These are phyloP conservation scores for Drechslerella dactyloides DNA, from an alignment of 2,329 filamentous ascomycete species.

Conservation along the genomic window DNA sequence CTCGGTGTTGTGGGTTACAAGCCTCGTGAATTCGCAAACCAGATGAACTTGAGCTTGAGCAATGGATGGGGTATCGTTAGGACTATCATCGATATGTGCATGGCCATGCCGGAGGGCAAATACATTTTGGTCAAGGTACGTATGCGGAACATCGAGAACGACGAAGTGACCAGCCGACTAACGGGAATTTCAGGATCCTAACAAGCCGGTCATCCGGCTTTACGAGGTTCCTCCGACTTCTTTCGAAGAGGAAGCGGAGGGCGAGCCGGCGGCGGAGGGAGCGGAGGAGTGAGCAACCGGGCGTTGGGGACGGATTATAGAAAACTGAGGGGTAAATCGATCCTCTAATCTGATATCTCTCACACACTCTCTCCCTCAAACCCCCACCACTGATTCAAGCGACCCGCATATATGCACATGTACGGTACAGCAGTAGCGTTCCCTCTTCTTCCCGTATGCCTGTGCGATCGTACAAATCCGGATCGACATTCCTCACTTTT, in stretches of 20 bases:
- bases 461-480: slow-evolving; percentile 21
- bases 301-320: slow-evolving; percentile 51
- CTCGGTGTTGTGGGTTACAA: slow-evolving; percentile 97
- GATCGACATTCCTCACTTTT: slow-evolving; percentile 27
- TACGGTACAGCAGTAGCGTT: slow-evolving; percentile 15
- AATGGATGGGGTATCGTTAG: slow-evolving; percentile 99
- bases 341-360: slow-evolving; percentile 21
- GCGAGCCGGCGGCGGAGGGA: slow-evolving; percentile 65
- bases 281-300: slow-evolving; percentile 66
- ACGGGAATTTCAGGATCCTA: slow-evolving; percentile 78
- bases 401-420: slow-evolving; percentile 15
- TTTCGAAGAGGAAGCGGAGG: slow-evolving; percentile 88
- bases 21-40: slow-evolving; percentile 90
- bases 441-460: slow-evolving; percentile 5
- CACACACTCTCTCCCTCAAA: slow-evolving; percentile 5
- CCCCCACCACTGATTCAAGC: slow-evolving; percentile 12
- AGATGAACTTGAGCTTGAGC: slow-evolving; percentile 96
- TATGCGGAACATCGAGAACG: slow-evolving; percentile 1
- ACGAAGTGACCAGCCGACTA: slow-evolving; percentile 9
- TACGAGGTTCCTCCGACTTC: slow-evolving; percentile 88
- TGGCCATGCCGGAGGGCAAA: slow-evolving; percentile 78
- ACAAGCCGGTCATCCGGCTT: slow-evolving; percentile 91
- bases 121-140: slow-evolving; percentile 72
- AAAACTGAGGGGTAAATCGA: slow-evolving; percentile 16
- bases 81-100: slow-evolving; percentile 93